Evolutionary conservation across 768 basidiomycete genomes (phyloP), one percentile per base, ranked within the genome.

Genomic region (Podaxis sp.): DNA sequence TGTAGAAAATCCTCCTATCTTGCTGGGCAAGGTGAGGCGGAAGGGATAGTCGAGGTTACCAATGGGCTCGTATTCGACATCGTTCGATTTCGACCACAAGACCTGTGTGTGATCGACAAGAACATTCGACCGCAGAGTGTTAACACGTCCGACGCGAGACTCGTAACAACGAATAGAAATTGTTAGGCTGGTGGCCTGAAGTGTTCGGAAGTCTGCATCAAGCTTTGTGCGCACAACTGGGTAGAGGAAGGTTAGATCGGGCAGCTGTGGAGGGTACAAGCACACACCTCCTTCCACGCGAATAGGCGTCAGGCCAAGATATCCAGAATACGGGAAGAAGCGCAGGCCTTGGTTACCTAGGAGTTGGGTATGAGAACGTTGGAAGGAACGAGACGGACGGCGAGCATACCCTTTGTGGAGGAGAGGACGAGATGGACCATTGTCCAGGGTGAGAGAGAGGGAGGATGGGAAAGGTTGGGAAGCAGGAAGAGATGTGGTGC

Each of bases 121-220:
- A 33, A 90, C 66, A 58, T 88, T 90, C 39, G 87, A 84, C 49
- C 84, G 83, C 26, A 80, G 65, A 15, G 81, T 74, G 58, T 84
- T 84, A 61, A 87, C 75, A 65, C 85, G 86, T 63, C 84, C 84
- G 56, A 87, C 74, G 36, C 91, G 85, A 46, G 88, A 81, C 78
- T 95, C 92, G 72, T 93, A 93, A 75, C 92, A 95, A 49, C 92
- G 84, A 49, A 95, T 84, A n/a, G 87, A 83, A 68, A 96, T 80
- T 56, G 83, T 81, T 68, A 93, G 76, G 44, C 86, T 84, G 67
- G 82, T 87, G 67, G 88, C 87, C 9, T 78, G 84, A 59, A 95
- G 79, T 17, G 80, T 82, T 71, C 87, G 90, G 28, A 77, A 77
- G 75, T 93, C 92, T 19, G 83, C 82, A 67, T 93, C 92, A 58